Evolutionary conservation across 1,139 yeast genomes (phyloP).

Genomic region (Suhomyces panamericanus): DNA sequence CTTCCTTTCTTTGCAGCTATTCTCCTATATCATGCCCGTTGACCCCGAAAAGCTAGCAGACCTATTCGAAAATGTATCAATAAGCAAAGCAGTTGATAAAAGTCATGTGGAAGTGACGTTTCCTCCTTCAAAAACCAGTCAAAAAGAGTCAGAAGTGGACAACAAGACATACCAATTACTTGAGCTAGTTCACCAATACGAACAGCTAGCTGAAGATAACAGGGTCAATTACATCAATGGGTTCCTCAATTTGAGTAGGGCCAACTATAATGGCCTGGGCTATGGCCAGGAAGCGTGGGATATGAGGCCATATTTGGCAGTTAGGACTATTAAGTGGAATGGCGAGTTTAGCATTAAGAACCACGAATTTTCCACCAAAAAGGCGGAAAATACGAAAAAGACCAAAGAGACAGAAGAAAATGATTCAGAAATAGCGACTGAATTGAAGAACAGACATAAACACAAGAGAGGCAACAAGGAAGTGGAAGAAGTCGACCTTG

Average conservation of each 20-base stretch:
- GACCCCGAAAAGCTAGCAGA: constrained; percentile 14
- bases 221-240: constrained; percentile 32
- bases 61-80: constrained; percentile 18
- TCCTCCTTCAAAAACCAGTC: neutral
- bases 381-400: neutral
- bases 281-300: constrained; percentile 30
- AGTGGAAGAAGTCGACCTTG: neutral
- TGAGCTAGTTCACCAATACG: constrained; percentile 33
- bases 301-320: constrained; percentile 30
- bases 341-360: neutral
- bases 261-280: constrained; percentile 31
- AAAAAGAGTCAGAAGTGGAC: constrained; percentile 18
- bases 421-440: neutral
- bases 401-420: neutral
- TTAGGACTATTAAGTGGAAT: constrained; percentile 1
- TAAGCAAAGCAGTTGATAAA: constrained; percentile 6
- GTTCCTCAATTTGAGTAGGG: constrained; percentile 39
- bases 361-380: constrained; percentile 2
- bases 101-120: constrained; percentile 5
- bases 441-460: neutral
- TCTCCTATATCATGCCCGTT: neutral
- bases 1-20: neutral
- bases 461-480: constrained; percentile 3
- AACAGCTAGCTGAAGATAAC: constrained; percentile 21
- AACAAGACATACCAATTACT: constrained; percentile 24